Conservation (phyloP, 768 basidiomycete genomes). For the Tulasnella sp. region DNA sequence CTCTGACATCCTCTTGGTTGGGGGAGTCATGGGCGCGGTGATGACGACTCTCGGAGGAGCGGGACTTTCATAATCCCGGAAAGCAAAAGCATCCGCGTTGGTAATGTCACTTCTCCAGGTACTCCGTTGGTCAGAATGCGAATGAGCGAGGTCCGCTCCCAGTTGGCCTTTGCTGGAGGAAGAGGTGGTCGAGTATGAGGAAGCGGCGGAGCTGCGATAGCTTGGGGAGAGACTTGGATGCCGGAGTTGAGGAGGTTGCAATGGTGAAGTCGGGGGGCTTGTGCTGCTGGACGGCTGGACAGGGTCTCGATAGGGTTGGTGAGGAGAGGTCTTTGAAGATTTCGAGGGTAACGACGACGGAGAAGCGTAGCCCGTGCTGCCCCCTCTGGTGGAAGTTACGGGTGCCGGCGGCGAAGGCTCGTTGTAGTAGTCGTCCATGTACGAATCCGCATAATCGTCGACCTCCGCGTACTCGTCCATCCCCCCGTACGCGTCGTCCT, state of each 20-base stretch:
- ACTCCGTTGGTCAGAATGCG: slow-evolving; percentile 14
- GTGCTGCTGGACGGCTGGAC: neutral
- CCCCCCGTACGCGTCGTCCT: slow-evolving; percentile 20
- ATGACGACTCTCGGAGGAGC: slow-evolving; percentile 54
- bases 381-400: neutral
- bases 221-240: neutral
- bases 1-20: slow-evolving; percentile 2
- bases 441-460: slow-evolving; percentile 7
- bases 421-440: neutral
- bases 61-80: slow-evolving; percentile 33
- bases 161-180: slow-evolving; percentile 11
- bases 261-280: slow-evolving; percentile 4
- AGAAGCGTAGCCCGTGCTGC: neutral
- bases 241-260: slow-evolving; percentile 22
- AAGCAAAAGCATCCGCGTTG: slow-evolving; percentile 33
- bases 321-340: neutral
- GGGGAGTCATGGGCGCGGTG: slow-evolving; percentile 40
- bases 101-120: slow-evolving; percentile 29
- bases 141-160: neutral
- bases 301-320: slow-evolving; percentile 9
- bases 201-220: slow-evolving; percentile 16
- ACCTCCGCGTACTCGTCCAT: slow-evolving; percentile 8
- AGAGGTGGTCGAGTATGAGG: slow-evolving; percentile 15
- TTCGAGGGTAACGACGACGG: neutral
- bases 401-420: slow-evolving; percentile 8